These are phyloP conservation scores for Filosporella fistucella DNA, from an alignment of 495 filamentous ascomycete species.

Conservation along the genomic window DNA sequence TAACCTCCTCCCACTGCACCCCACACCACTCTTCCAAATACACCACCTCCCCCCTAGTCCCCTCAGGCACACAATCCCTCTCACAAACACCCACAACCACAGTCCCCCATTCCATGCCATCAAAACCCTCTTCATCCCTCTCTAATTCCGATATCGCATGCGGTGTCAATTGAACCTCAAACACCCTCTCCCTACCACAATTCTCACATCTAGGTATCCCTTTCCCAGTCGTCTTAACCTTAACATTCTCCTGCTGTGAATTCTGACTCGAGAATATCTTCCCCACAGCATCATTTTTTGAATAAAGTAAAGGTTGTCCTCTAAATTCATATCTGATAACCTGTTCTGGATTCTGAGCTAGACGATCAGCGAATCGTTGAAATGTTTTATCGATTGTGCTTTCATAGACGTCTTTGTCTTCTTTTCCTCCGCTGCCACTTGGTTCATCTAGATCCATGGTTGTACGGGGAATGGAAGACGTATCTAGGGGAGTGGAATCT, in stretches of 20 bases:
- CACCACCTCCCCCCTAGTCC: slow-evolving; percentile 46
- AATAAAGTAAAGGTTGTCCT: slow-evolving; percentile 78
- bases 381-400: slow-evolving; percentile 81
- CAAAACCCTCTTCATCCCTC: slow-evolving; percentile 67
- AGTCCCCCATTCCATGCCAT: slow-evolving; percentile 98
- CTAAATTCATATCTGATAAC: slow-evolving; percentile 88
- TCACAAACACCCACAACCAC: slow-evolving; percentile 85
- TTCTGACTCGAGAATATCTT: slow-evolving; percentile 40
- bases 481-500: slow-evolving; percentile 40
- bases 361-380: slow-evolving; percentile 82
- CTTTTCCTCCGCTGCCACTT: slow-evolving; percentile 45
- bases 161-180: slow-evolving; percentile 87
- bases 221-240: slow-evolving; percentile 15
- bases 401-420: slow-evolving; percentile 81
- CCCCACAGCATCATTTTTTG: slow-evolving; percentile 68
- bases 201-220: slow-evolving; percentile 68
- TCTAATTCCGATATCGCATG: slow-evolving; percentile 89
- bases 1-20: slow-evolving; percentile 92
- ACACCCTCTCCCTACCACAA: slow-evolving; percentile 72
- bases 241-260: slow-evolving; percentile 12
- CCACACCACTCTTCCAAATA: slow-evolving; percentile 95
- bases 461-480: slow-evolving; percentile 37
- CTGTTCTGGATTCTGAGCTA: slow-evolving; percentile 91
- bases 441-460: slow-evolving; percentile 54
- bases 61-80: slow-evolving; percentile 58